Evolutionary conservation across 2,329 filamentous ascomycete species (phyloP).

Genomic region (Xylariales sp.): DNA sequence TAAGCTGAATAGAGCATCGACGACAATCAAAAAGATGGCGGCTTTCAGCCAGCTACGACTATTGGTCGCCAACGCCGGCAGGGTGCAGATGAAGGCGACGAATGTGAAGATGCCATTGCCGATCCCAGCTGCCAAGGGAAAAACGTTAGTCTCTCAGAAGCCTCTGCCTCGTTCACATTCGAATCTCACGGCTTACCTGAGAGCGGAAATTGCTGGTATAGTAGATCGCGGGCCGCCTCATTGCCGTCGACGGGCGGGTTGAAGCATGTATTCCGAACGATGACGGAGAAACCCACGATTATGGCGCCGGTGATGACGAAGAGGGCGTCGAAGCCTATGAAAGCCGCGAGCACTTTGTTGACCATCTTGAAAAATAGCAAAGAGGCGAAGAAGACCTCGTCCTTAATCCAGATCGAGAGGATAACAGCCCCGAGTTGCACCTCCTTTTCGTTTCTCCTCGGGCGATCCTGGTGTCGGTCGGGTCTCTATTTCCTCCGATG

Average conservation of each 20-base stretch:
- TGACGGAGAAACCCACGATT: conserved; percentile 66
- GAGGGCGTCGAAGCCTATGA: conserved; percentile 60
- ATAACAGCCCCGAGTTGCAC: conserved; percentile 3
- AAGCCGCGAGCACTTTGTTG: conserved; percentile 65
- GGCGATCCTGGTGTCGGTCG: conserved; percentile 4
- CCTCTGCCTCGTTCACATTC: neutral
- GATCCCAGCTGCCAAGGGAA: conserved; percentile 68
- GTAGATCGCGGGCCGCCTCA: conserved; percentile 62
- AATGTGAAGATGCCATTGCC: conserved; percentile 79
- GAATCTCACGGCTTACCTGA: conserved; percentile 51
- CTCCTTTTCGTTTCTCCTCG: conserved; percentile 39
- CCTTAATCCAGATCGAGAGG: neutral
- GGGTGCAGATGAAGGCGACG: conserved; percentile 73
- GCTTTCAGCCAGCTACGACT: conserved; percentile 77
- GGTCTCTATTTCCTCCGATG: conserved; percentile 3
- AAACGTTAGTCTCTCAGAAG: conserved; percentile 2
- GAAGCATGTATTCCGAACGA: conserved; percentile 61
- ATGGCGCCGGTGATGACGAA: conserved; percentile 66
- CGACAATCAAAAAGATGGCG: conserved; percentile 72
- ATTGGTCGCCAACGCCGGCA: conserved; percentile 77
- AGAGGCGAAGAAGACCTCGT: neutral
- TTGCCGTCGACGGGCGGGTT: conserved; percentile 58
- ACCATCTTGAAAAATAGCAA: conserved; percentile 56
- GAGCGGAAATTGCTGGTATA: conserved; percentile 66
- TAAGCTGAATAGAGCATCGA: conserved; percentile 73